phyloP scores from a whole-genome alignment of 2,329 filamentous ascomycete genomes.

The Thelonectria rubi region DNA sequence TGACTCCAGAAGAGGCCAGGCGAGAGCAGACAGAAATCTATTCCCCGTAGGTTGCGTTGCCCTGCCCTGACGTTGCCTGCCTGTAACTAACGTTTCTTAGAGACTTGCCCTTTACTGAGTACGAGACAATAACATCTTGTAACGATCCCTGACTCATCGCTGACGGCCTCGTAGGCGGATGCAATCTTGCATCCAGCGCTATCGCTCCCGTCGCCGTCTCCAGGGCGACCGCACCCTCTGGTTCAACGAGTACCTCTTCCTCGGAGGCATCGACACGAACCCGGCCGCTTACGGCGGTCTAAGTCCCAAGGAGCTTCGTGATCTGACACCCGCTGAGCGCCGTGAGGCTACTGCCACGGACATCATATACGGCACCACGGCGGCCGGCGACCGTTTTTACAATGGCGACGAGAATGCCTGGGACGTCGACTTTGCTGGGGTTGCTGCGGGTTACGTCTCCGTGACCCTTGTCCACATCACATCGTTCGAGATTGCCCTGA shows the following conservation, averaged over 20 bases:
- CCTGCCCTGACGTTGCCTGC: neutral
- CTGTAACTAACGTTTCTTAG: conserved; percentile 44
- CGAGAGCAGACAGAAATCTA: conserved; percentile 75
- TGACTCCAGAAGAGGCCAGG: conserved; percentile 74
- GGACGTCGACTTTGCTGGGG: conserved; percentile 81
- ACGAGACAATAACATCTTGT: conserved; percentile 24
- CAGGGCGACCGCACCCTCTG: conserved; percentile 67
- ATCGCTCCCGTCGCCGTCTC: conserved; percentile 78
- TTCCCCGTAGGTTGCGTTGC: conserved; percentile 57
- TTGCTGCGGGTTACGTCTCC: conserved; percentile 82
- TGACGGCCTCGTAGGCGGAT: conserved; percentile 68
- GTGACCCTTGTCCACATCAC: conserved; percentile 63
- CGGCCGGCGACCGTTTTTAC: conserved; percentile 57
- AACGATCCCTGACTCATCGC: conserved; percentile 14
- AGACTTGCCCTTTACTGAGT: conserved; percentile 66
- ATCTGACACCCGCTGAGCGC: conserved; percentile 69
- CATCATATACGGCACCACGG: conserved; percentile 60
- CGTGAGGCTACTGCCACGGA: conserved; percentile 71
- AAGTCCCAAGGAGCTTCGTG: conserved; percentile 61
- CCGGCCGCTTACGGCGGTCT: conserved; percentile 68
- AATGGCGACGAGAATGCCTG: conserved; percentile 66
- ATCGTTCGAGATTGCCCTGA: conserved; percentile 61
- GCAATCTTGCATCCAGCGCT: conserved; percentile 85
- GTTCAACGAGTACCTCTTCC: conserved; percentile 82
- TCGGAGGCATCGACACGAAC: conserved; percentile 78